Conservation (phyloP, 2,329 filamentous ascomycete genomes). For the Ustulina deusta region DNA sequence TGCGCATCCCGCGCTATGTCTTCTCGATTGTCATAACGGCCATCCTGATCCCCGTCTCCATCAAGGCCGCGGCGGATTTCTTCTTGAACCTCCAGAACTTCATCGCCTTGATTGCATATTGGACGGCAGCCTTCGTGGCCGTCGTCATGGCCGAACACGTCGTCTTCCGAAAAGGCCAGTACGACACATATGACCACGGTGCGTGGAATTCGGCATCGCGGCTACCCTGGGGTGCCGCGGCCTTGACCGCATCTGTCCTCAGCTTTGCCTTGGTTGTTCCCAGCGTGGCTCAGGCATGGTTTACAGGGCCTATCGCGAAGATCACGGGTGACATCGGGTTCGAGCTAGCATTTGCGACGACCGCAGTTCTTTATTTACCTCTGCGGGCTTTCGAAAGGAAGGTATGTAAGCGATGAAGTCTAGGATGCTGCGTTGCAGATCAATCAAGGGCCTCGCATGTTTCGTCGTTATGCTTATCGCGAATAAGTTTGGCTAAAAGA, state of each 20-base stretch:
- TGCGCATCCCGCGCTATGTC: constrained; percentile 66
- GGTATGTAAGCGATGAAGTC: constrained; percentile 35
- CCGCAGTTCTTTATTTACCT: constrained; percentile 57
- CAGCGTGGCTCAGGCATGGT: constrained; percentile 72
- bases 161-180: constrained; percentile 51
- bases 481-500: background rate
- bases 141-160: constrained; percentile 59
- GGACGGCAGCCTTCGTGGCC: constrained; percentile 66
- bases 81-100: constrained; percentile 69
- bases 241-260: constrained; percentile 52
- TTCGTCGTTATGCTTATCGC: background rate
- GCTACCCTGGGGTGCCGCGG: constrained; percentile 56
- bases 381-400: constrained; percentile 54
- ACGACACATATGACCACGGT: constrained; percentile 53
- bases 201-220: constrained; percentile 54
- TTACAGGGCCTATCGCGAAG: constrained; percentile 69
- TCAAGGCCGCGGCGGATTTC: constrained; percentile 67
- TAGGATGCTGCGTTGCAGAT: background rate
- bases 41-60: constrained; percentile 69
- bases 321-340: constrained; percentile 74
- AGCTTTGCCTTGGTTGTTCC: constrained; percentile 65
- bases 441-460: background rate
- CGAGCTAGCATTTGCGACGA: constrained; percentile 68
- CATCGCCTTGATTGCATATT: constrained; percentile 68
- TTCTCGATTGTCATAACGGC: constrained; percentile 69